phyloP scores from a whole-genome alignment of 768 basidiomycete species.

The Lactarius hengduanensis region DNA sequence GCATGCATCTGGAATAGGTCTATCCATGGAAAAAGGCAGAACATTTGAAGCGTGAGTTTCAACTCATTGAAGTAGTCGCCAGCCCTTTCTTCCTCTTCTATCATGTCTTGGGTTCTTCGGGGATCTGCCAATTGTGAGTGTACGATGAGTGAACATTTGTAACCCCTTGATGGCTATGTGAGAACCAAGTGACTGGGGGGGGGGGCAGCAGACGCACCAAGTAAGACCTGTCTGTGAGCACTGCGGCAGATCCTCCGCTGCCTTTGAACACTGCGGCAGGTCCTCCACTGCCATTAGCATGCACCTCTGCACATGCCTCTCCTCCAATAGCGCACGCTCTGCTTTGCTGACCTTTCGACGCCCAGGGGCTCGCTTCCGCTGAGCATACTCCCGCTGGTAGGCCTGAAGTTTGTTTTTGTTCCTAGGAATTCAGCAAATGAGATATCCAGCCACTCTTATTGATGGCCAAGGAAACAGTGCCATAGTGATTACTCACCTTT shows the following conservation, averaged over 20 bases:
- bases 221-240: not conserved
- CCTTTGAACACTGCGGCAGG: not conserved
- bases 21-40: too few relatives aligned
- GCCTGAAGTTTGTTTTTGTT: not conserved
- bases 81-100: too few relatives aligned
- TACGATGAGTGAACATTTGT: too few relatives aligned
- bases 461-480: too few relatives aligned
- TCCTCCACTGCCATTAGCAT: not conserved
- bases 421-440: not conserved
- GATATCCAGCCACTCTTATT: not conserved
- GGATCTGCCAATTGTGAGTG: too few relatives aligned
- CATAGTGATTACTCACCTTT: not conserved
- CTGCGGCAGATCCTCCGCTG: not conserved
- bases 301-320: not conserved
- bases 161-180: too few relatives aligned
- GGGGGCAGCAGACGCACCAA: too few relatives aligned
- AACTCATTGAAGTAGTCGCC: too few relatives aligned
- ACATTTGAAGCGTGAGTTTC: too few relatives aligned
- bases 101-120: too few relatives aligned
- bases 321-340: not conserved
- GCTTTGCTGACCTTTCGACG: not conserved
- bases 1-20: too few relatives aligned
- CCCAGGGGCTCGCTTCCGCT: not conserved
- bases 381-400: not conserved
- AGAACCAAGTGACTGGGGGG: too few relatives aligned